These are phyloP conservation scores for Salix brachista DNA, from an alignment of 345 rosid genomes.

Conservation along the genomic window DNA sequence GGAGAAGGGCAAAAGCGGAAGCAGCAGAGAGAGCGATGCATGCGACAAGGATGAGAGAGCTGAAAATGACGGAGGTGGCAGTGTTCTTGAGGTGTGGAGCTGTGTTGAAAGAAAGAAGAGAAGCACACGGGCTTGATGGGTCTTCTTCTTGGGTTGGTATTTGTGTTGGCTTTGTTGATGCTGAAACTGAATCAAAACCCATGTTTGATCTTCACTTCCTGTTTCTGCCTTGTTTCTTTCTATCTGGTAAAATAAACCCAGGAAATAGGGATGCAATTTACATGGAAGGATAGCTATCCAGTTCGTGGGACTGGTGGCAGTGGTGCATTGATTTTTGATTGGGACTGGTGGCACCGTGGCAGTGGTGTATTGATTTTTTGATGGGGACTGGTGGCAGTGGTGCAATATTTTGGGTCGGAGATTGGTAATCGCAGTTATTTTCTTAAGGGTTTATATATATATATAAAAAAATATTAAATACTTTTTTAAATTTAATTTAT, in stretches of 20 bases:
- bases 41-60: slow-evolving; percentile 47
- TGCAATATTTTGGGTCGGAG: too few relatives aligned
- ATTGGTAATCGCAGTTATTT: too few relatives aligned
- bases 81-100: slow-evolving; percentile 26
- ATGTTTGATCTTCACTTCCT: slow-evolving; percentile 13
- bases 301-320: not conserved
- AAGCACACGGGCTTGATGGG: slow-evolving; percentile 34
- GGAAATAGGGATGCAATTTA: not conserved
- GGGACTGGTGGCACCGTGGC: too few relatives aligned
- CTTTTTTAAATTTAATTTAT: too few relatives aligned
- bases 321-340: too few relatives aligned
- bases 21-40: slow-evolving; percentile 75
- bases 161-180: slow-evolving; percentile 34
- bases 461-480: too few relatives aligned
- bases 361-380: too few relatives aligned
- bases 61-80: slow-evolving; percentile 43
- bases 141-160: slow-evolving; percentile 43
- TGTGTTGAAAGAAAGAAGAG: slow-evolving; percentile 55
- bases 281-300: not conserved
- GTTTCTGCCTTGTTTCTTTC: not conserved
- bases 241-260: not conserved
- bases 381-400: too few relatives aligned
- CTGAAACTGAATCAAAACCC: slow-evolving; percentile 35
- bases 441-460: too few relatives aligned
- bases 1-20: slow-evolving; percentile 61